phyloP scores from a whole-genome alignment of 768 basidiomycete genomes.

The Rhodotorula babjevae region DNA sequence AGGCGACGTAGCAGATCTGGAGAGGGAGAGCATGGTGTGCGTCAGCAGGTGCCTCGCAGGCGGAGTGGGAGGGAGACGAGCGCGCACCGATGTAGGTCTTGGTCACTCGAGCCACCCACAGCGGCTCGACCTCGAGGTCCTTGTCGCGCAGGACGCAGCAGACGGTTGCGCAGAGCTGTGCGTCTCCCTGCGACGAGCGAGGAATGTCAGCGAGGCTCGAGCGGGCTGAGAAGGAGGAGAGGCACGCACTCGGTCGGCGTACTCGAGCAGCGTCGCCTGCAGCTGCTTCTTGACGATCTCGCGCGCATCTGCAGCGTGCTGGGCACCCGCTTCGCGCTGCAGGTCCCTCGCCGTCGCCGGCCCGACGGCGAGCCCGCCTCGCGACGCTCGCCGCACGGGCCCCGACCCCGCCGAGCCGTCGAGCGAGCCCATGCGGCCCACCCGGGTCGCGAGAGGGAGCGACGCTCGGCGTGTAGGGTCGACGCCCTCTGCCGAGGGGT shows the following conservation, averaged over 20 bases:
- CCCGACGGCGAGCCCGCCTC: no score
- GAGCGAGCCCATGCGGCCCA: neutral
- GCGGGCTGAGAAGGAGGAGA: neutral
- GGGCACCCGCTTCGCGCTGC: neutral
- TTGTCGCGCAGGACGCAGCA: constrained; percentile 17
- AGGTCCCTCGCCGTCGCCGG: constrained; percentile 8
- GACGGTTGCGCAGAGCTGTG: constrained; percentile 29
- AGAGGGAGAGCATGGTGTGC: no score
- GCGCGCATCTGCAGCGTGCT: neutral
- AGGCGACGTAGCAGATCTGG: constrained; percentile 30
- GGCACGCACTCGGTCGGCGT: constrained; percentile 29
- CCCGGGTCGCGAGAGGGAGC: neutral
- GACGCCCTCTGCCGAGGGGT: constrained; percentile 15
- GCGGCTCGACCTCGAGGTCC: constrained; percentile 11
- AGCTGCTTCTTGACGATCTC: constrained; percentile 29
- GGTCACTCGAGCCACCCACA: constrained; percentile 24
- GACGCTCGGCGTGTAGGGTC: constrained; percentile 16
- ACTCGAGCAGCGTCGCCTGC: constrained; percentile 16
- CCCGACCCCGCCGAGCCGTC: neutral
- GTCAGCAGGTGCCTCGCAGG: no score
- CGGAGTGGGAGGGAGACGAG: neutral
- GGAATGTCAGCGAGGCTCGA: no score
- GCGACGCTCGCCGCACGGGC: neutral
- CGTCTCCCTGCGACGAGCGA: constrained; percentile 19
- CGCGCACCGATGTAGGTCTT: constrained; percentile 34